Evolutionary conservation across 2,329 filamentous ascomycete genomes (phyloP), one percentile per base, ranked within the genome.

Genomic region (Thermothelomyces thermophilus): DNA sequence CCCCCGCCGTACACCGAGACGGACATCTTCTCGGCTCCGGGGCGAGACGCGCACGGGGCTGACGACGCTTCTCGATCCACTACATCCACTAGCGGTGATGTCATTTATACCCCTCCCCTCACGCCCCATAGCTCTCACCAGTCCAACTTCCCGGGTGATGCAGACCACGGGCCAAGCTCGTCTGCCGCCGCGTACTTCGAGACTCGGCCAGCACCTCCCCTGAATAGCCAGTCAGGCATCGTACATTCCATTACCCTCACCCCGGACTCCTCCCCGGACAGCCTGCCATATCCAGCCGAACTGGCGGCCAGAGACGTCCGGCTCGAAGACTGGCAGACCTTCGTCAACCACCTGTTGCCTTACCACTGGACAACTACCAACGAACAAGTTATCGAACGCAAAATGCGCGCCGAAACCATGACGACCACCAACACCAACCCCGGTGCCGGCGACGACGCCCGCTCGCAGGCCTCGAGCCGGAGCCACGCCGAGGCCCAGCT

Each of bases 1-100:
- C 77, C 77, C 36, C 76, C 77, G 4, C 78, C 79, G 5, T 82
- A 82, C 58, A 73, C 73, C 34, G 77, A 79, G 62, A 79, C 74
- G 14, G 77, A 81, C 60, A 71, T 77, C 33, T 77, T 73, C 64
- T 78, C 75, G 13, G 67, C 60, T 43, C 64, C 73, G 3, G 67
- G 66, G 24, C 41, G 53, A 30, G 50, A 54, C 45, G 55, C 55
- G 35, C 43, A 51, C 26, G 22, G 24, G n/a, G 47, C 56, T 56
- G 56, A 62, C 59, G 40, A 56, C 57, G 47, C 56, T 42, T 40
- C 54, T 51, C 40, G 57, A 41, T 69, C 71, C 0, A 67, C 70
- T 8, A 59, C 64, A 11, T 70, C 68, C 3, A 70, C 68, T n/a
- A 66, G 61, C 22, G 70, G 70, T 48, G 70, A 73, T 35, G 62